Evolutionary conservation across 192 early-diverging fungal species (phyloP).

Genomic region (Lobulomyces angularis): DNA sequence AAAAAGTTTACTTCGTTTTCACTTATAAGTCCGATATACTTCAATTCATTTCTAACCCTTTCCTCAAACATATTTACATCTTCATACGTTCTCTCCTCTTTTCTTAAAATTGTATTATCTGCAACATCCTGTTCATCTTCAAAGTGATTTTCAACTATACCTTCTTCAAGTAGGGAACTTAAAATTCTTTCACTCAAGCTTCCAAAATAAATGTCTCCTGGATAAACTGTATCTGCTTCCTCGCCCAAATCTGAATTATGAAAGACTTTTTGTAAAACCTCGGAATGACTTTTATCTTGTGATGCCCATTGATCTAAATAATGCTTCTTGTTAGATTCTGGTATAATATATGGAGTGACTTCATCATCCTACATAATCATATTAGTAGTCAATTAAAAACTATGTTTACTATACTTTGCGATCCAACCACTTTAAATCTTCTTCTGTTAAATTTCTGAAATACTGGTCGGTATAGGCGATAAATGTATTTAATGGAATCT

Average conservation of each 20-base stretch:
- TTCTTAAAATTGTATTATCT: not conserved
- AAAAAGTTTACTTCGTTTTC: conserved; percentile 52
- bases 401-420: conserved; percentile 21
- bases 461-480: conserved; percentile 76
- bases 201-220: conserved; percentile 50
- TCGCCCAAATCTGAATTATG: conserved; percentile 19
- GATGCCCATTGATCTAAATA: conserved; percentile 52
- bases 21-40: conserved; percentile 67
- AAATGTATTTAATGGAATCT: conserved; percentile 71
- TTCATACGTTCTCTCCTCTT: not conserved
- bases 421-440: conserved; percentile 63
- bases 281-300: conserved; percentile 31
- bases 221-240: conserved; percentile 20
- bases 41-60: conserved; percentile 66
- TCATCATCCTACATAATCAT: conserved; percentile 33
- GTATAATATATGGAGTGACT: conserved; percentile 60
- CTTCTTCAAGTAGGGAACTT: conserved; percentile 5
- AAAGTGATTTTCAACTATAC: conserved; percentile 23
- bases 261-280: conserved; percentile 2
- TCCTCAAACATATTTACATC: conserved; percentile 49
- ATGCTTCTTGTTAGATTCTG: conserved; percentile 65
- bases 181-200: conserved; percentile 66
- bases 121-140: conserved; percentile 18
- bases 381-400: conserved; percentile 1
- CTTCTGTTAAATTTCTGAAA: conserved; percentile 64